phyloP scores from a whole-genome alignment of 2,329 filamentous ascomycete genomes.

The Ustilaginoidea virens region DNA sequence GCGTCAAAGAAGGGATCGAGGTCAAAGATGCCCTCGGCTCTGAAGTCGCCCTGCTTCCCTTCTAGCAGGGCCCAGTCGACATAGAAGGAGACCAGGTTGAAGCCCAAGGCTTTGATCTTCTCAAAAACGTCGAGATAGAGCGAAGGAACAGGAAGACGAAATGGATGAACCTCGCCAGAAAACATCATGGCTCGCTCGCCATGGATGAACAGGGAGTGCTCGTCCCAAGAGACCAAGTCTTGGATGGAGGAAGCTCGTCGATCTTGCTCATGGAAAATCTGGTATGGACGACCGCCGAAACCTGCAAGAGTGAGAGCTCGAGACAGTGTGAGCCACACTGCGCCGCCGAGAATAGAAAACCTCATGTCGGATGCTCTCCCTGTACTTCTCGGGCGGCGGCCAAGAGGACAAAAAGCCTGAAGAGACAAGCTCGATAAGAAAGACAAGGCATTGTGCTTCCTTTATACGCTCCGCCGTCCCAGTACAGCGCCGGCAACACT shows the following conservation, averaged over 20 bases:
- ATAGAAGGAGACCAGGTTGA: constrained; percentile 69
- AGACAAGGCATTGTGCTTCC: neutral
- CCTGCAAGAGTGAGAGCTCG: constrained; percentile 4
- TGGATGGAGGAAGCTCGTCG: constrained; percentile 13
- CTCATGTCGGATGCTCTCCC: constrained; percentile 9
- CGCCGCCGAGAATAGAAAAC: constrained; percentile 4
- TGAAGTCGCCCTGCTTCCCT: constrained; percentile 54
- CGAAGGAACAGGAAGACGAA: constrained; percentile 28
- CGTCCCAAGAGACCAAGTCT: constrained; percentile 50
- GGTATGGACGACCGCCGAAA: constrained; percentile 8
- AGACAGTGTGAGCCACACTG: neutral
- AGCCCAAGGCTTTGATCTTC: constrained; percentile 69
- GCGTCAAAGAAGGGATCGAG: constrained; percentile 64
- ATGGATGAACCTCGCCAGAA: constrained; percentile 61
- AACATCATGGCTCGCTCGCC: constrained; percentile 59
- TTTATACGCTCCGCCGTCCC: too few relatives aligned
- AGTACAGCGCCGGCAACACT: too few relatives aligned
- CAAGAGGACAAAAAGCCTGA: too few relatives aligned
- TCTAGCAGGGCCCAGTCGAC: constrained; percentile 66
- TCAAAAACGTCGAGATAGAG: constrained; percentile 59
- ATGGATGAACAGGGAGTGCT: constrained; percentile 52
- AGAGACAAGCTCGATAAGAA: neutral
- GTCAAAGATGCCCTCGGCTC: constrained; percentile 55
- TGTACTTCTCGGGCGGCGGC: neutral
- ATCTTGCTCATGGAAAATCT: constrained; percentile 9